These are phyloP conservation scores for Phytophthora nicotianae DNA, from an alignment of 352 stramenopile species.

Conservation along the genomic window DNA sequence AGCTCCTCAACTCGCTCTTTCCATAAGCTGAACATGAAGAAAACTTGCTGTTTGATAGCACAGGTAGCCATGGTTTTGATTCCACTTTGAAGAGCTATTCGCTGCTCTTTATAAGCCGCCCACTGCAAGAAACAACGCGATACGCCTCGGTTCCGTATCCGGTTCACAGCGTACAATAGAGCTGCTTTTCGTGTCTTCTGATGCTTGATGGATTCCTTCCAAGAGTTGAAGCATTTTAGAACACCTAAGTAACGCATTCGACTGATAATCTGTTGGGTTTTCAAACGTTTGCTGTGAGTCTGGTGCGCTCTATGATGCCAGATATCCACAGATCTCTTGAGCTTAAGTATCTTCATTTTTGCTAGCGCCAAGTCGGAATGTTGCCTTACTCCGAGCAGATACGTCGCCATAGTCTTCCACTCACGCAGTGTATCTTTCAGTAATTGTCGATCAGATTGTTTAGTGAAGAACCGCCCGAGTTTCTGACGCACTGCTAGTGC, in stretches of 20 bases:
- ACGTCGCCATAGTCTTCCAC: constrained; percentile 16
- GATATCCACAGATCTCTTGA: constrained; percentile 10
- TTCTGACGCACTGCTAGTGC: constrained; percentile 36
- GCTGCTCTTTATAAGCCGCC: constrained; percentile 17
- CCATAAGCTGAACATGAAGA: constrained; percentile 17
- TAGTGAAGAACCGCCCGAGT: constrained; percentile 39
- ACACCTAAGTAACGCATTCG: constrained; percentile 45
- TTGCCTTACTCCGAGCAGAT: constrained; percentile 11
- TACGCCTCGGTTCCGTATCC: constrained; percentile 42
- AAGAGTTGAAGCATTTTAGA: constrained; percentile 58
- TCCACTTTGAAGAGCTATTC: constrained; percentile 9
- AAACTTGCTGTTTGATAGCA: constrained; percentile 21
- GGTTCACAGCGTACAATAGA: constrained; percentile 33
- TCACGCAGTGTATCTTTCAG: constrained; percentile 14
- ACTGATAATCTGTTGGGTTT: constrained; percentile 22
- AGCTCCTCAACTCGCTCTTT: constrained; percentile 19
- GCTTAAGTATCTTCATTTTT: constrained; percentile 17
- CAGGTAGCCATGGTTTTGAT: constrained; percentile 15
- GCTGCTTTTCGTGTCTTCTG: constrained; percentile 29
- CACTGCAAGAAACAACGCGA: constrained; percentile 41
- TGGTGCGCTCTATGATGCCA: constrained; percentile 18
- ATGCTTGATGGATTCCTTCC: constrained; percentile 32
- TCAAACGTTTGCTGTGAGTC: constrained; percentile 11
- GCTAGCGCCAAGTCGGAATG: constrained; percentile 2
- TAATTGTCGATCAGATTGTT: constrained; percentile 40